Conservation (phyloP, 2,329 filamentous ascomycete genomes). For the Harringtonia aguacate region DNA sequence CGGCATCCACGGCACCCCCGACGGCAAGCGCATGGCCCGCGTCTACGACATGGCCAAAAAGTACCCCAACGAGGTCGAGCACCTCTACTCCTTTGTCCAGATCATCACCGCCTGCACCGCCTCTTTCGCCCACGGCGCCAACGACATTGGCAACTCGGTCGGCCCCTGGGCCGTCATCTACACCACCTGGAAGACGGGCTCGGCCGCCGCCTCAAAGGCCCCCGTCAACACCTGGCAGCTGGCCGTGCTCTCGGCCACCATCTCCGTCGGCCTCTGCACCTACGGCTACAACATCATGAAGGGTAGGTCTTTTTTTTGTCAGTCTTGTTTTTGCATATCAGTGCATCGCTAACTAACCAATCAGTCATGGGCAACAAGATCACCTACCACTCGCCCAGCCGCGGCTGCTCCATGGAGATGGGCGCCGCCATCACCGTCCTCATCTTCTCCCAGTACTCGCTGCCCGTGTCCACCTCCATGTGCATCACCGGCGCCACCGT, state of each 20-base stretch:
- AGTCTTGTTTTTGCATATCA: slow-evolving; percentile 3
- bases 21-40: slow-evolving; percentile 59
- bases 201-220: slow-evolving; percentile 49
- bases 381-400: slow-evolving; percentile 52
- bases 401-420: slow-evolving; percentile 65
- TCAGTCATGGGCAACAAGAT: slow-evolving; percentile 73
- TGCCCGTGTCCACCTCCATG: slow-evolving; percentile 69
- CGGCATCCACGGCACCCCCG: slow-evolving; percentile 60
- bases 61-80: slow-evolving; percentile 61
- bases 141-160: slow-evolving; percentile 64
- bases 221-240: slow-evolving; percentile 67
- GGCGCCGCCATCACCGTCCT: slow-evolving; percentile 68
- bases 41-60: slow-evolving; percentile 55
- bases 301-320: slow-evolving; percentile 31
- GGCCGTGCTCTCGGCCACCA: slow-evolving; percentile 52
- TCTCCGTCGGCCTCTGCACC: slow-evolving; percentile 58
- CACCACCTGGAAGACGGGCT: slow-evolving; percentile 53
- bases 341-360: slow-evolving; percentile 13
- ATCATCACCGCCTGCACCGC: slow-evolving; percentile 60
- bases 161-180: slow-evolving; percentile 63
- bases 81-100: slow-evolving; percentile 57
- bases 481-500: slow-evolving; percentile 74
- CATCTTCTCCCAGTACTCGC: slow-evolving; percentile 62
- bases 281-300: slow-evolving; percentile 84
- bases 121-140: slow-evolving; percentile 66